Conservation (phyloP, 2,329 filamentous ascomycete species). For the Trichoderma afroharzianum region DNA sequence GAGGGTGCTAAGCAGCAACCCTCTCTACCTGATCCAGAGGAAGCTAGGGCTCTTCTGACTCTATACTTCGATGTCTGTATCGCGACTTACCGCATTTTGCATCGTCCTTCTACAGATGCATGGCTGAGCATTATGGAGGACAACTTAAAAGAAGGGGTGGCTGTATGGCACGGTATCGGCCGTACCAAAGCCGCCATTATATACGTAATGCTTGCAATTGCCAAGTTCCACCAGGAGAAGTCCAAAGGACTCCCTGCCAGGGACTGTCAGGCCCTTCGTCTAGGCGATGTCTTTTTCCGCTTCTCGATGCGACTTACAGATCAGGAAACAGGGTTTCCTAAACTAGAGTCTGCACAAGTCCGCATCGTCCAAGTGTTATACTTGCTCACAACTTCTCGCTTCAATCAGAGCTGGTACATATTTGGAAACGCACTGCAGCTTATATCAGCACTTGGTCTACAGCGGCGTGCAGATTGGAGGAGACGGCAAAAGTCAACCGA, state of each 20-base stretch:
- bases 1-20: slow-evolving; percentile 30
- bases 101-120: slow-evolving; percentile 48
- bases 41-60: slow-evolving; percentile 36
- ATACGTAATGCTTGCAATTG: slow-evolving; percentile 46
- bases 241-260: slow-evolving; percentile 26
- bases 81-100: slow-evolving; percentile 57
- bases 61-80: slow-evolving; percentile 60
- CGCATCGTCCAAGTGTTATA: slow-evolving; percentile 56
- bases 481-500: slow-evolving; percentile 29
- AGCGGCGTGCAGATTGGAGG: slow-evolving; percentile 24
- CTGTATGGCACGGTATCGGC: slow-evolving; percentile 39
- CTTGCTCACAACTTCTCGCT: slow-evolving; percentile 54
- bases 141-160: slow-evolving; percentile 34
- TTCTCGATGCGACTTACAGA: slow-evolving; percentile 40
- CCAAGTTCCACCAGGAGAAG: slow-evolving; percentile 43
- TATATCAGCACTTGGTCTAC: slow-evolving; percentile 41
- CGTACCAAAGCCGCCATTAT: slow-evolving; percentile 45
- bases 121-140: slow-evolving; percentile 44
- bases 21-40: slow-evolving; percentile 37
- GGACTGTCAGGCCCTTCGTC: slow-evolving; percentile 26
- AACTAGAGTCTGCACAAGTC: slow-evolving; percentile 55
- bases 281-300: slow-evolving; percentile 41
- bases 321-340: slow-evolving; percentile 50
- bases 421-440: slow-evolving; percentile 57
- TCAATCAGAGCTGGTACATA: slow-evolving; percentile 59